These are phyloP conservation scores for Amylostereum areolatum DNA, from an alignment of 1,284 basidiomycete genomes.

Conservation along the genomic window DNA sequence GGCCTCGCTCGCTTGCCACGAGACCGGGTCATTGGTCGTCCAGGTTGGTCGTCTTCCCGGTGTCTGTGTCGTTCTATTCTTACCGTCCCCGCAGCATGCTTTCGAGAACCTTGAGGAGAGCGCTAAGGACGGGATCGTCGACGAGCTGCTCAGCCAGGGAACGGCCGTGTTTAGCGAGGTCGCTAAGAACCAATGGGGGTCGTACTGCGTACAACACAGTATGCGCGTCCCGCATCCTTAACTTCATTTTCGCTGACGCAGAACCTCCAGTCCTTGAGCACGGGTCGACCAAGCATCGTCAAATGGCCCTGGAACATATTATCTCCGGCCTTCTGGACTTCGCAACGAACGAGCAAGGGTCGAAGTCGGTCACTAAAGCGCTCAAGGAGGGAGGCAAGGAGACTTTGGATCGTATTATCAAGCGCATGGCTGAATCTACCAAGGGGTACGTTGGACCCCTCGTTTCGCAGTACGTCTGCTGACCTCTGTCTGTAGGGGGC, in stretches of 20 bases:
- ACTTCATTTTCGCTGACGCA: neutral
- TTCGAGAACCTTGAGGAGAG: conserved; percentile 80
- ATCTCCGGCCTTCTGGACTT: conserved; percentile 68
- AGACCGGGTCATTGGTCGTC: conserved; percentile 78
- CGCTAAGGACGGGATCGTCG: conserved; percentile 76
- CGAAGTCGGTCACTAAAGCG: conserved; percentile 78
- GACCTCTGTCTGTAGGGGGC: conserved; percentile 38
- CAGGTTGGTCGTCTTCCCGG: conserved; percentile 41
- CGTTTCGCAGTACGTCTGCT: neutral
- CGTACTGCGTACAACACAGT: conserved; percentile 82
- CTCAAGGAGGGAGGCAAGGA: conserved; percentile 76
- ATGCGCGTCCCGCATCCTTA: conserved; percentile 19
- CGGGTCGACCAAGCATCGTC: conserved; percentile 64
- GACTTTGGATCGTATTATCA: conserved; percentile 62
- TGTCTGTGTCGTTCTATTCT: neutral
- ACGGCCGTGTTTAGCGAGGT: conserved; percentile 62
- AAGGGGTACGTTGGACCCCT: conserved; percentile 46
- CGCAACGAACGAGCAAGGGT: conserved; percentile 73
- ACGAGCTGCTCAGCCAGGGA: conserved; percentile 72
- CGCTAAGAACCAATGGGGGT: conserved; percentile 81
- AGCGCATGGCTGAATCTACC: conserved; percentile 76
- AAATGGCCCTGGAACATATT: conserved; percentile 68
- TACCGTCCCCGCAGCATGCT: conserved; percentile 48
- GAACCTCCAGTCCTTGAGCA: conserved; percentile 64
- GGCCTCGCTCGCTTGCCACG: conserved; percentile 82